These are phyloP conservation scores for Fonsecaea erecta DNA, from an alignment of 2,329 filamentous ascomycete species.

Conservation along the genomic window DNA sequence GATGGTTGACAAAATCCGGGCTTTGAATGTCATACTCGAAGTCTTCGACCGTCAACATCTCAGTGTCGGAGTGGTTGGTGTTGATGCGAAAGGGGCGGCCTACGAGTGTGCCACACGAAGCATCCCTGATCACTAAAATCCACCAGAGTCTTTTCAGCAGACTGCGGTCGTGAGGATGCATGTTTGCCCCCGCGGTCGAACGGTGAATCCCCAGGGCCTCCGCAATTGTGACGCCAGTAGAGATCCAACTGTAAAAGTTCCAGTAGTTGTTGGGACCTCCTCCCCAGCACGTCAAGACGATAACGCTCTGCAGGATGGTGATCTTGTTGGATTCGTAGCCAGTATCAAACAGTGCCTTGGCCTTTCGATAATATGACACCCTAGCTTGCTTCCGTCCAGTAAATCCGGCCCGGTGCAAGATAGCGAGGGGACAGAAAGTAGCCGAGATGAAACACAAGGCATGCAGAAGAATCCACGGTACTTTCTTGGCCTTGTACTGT, in stretches of 20 bases:
- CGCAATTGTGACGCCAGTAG: slow-evolving; percentile 21
- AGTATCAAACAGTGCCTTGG: slow-evolving; percentile 19
- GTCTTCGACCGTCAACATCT: slow-evolving; percentile 20
- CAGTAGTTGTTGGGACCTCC: slow-evolving; percentile 18
- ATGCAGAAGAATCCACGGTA: slow-evolving; percentile 23
- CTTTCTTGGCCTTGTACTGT: slow-evolving; percentile 18
- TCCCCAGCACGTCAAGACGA: slow-evolving; percentile 18
- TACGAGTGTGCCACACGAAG: slow-evolving; percentile 16
- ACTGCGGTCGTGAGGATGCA: slow-evolving; percentile 16
- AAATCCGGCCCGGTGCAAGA: slow-evolving; percentile 19
- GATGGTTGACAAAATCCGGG: slow-evolving; percentile 16
- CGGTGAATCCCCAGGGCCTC: slow-evolving; percentile 22
- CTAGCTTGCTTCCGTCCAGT: slow-evolving; percentile 16
- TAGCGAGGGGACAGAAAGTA: slow-evolving; percentile 15
- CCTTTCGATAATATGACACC: slow-evolving; percentile 17
- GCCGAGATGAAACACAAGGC: slow-evolving; percentile 17
- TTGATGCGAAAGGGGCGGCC: slow-evolving; percentile 22
- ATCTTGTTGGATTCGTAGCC: slow-evolving; percentile 23
- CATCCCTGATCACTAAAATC: slow-evolving; percentile 18
- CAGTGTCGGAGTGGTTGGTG: slow-evolving; percentile 15
- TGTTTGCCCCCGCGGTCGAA: slow-evolving; percentile 17
- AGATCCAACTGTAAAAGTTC: slow-evolving; percentile 23
- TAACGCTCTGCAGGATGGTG: slow-evolving; percentile 20
- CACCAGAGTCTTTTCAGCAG: slow-evolving; percentile 23
- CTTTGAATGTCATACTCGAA: slow-evolving; percentile 20